phyloP scores from a whole-genome alignment of 2,329 filamentous ascomycete species.

The Curvularia hawaiiensis region DNA sequence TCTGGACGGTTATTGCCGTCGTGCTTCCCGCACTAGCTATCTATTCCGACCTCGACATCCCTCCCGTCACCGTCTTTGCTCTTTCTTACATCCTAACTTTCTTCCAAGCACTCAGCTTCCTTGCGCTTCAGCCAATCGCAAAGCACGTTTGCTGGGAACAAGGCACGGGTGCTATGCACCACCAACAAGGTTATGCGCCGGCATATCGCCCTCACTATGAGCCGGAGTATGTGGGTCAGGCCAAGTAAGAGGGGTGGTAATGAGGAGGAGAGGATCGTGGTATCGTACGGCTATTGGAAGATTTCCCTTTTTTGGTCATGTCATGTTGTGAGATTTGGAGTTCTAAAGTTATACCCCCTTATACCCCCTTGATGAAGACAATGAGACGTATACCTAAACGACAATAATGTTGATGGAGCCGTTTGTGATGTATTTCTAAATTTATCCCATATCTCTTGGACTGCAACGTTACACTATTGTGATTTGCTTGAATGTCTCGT shows the following conservation, averaged over 20 bases:
- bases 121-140: slow-evolving; percentile 28
- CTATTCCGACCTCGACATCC: not conserved
- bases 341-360: too few relatives aligned
- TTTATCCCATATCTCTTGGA: too few relatives aligned
- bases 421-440: too few relatives aligned
- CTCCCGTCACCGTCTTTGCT: not conserved
- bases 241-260: not conserved
- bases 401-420: too few relatives aligned
- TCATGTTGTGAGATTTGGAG: too few relatives aligned
- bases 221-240: slow-evolving; percentile 11
- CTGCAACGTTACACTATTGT: too few relatives aligned
- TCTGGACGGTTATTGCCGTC: slow-evolving; percentile 22
- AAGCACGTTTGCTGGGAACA: slow-evolving; percentile 23
- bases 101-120: slow-evolving; percentile 25
- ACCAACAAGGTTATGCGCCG: not conserved
- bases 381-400: too few relatives aligned
- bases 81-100: slow-evolving; percentile 22
- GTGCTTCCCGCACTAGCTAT: not conserved
- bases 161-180: slow-evolving; percentile 9
- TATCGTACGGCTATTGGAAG: not conserved
- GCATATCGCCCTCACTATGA: slow-evolving; percentile 15
- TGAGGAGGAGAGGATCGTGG: not conserved
- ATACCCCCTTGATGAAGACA: too few relatives aligned
- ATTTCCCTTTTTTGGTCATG: not conserved
- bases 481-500: not conserved